Evolutionary conservation across 495 filamentous ascomycete species (phyloP), one percentile per base, ranked within the genome.

Genomic region (Hyaloscypha bicolor): DNA sequence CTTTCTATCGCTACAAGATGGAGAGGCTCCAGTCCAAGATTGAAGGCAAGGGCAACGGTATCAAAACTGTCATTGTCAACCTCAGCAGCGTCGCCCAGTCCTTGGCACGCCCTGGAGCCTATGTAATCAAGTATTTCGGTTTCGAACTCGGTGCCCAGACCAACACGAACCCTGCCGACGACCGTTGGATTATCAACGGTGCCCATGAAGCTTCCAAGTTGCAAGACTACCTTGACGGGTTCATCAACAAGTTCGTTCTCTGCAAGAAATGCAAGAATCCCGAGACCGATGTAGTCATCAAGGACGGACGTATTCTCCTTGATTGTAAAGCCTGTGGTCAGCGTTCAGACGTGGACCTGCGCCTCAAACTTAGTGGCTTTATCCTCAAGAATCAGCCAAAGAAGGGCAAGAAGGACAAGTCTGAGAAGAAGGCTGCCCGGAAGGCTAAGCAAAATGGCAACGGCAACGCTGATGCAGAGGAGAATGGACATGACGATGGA

Each of bases 1-100:
- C 92, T 79, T 99, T 97, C 90, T 99, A 99, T 81, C 95, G 95
- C 80, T 99, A 99, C 88, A 99, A 99, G 87, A 99, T 99, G 95
- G 95, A 99, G 82, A 88, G 86, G 70, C 85, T 99, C 76, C 92
- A 94, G 85, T 97, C 95, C 79, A 99, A 99, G 87, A 95, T 99
- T 75, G 95, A 99, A 81, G 95, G 95, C 80, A 99, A 99, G 82
- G 95, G 95, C 66, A 99, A 99, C 80, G 92, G 92, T 69, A 96
- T 96, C 89, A 95, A 96, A 84, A 95, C 92, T 72, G 93, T 96
- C 76, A 90, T 99, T 73, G 93, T 95, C 87, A 99, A 99, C 80
- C 79, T 99, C 73, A 92, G 90, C 87, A 96, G 93, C 79, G 93
- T 99, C 73, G 93, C 95, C 72, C 83, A 91, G 73, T 96, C 94